Conservation (phyloP, 257 asterid genomes). For the Rhazya stricta region DNA sequence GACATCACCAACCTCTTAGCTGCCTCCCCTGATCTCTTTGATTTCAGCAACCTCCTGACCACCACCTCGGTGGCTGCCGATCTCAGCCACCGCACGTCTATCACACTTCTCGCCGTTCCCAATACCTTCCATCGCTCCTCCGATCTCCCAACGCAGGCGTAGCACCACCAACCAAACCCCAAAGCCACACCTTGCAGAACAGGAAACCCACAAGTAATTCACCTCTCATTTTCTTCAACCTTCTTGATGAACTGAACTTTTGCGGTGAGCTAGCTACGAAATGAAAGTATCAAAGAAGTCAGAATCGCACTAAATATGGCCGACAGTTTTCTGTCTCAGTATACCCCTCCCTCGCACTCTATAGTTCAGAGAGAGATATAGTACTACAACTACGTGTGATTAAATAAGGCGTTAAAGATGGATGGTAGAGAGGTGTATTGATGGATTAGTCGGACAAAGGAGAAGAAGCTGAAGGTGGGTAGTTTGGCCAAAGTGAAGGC, state of each 20-base stretch:
- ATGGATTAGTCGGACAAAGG: background rate
- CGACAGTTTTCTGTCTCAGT: no score
- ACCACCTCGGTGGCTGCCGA: constrained; percentile 64
- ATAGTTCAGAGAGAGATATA: background rate
- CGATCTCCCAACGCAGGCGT: constrained; percentile 13
- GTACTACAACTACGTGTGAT: background rate
- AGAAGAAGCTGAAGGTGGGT: background rate
- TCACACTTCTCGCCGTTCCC: constrained; percentile 74
- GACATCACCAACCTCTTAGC: constrained; percentile 54
- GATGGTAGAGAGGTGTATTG: background rate
- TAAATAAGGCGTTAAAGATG: background rate
- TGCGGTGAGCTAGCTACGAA: background rate
- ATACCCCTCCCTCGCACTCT: background rate
- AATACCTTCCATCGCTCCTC: constrained; percentile 45
- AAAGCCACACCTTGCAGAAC: background rate
- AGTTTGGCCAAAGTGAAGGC: background rate
- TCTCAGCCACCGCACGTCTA: constrained; percentile 46
- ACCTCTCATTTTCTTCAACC: background rate
- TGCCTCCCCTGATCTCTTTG: constrained; percentile 52
- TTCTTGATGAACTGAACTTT: background rate
- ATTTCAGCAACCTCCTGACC: constrained; percentile 55
- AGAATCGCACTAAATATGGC: background rate
- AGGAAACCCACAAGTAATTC: background rate
- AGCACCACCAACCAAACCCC: constrained; percentile 1
- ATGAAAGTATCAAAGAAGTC: background rate